These are phyloP conservation scores for Schoenoplectus triqueter DNA, from an alignment of 202 grass and related monocot genomes.

Conservation along the genomic window DNA sequence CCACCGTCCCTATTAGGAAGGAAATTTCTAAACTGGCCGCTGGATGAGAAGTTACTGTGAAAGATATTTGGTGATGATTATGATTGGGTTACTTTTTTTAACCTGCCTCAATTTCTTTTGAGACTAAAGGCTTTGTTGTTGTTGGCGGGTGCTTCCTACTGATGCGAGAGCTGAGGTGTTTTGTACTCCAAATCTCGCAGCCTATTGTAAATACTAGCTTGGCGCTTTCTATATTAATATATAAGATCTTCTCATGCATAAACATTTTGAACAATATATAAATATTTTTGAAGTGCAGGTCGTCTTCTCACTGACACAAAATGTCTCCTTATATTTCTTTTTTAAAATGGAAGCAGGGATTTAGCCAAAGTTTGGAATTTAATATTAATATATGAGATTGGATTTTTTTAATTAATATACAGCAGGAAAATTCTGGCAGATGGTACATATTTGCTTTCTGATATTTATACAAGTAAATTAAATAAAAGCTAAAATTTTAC, in stretches of 20 bases:
- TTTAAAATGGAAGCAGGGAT: not conserved
- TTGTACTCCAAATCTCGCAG: not conserved
- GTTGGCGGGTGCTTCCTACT: not conserved
- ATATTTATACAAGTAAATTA: not conserved
- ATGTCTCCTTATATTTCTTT: not conserved
- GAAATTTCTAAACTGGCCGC: constrained; percentile 53
- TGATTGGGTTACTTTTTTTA: too few relatives aligned
- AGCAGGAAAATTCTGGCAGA: not conserved
- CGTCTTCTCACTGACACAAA: too few relatives aligned
- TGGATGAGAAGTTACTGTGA: constrained; percentile 26
- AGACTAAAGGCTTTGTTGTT: not conserved
- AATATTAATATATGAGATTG: not conserved
- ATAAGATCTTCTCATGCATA: too few relatives aligned
- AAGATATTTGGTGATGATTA: not conserved
- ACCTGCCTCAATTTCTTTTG: too few relatives aligned
- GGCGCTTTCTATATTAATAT: too few relatives aligned
- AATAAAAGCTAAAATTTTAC: not conserved
- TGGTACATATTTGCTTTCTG: not conserved
- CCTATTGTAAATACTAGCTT: not conserved
- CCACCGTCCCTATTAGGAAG: constrained; percentile 46
- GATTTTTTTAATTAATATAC: not conserved
- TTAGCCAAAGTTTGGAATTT: not conserved
- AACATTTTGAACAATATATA: not conserved
- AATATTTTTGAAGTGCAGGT: not conserved
- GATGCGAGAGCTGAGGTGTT: not conserved